Conservation (phyloP, 2,329 filamentous ascomycete species). For the Bipolaris oryzae region DNA sequence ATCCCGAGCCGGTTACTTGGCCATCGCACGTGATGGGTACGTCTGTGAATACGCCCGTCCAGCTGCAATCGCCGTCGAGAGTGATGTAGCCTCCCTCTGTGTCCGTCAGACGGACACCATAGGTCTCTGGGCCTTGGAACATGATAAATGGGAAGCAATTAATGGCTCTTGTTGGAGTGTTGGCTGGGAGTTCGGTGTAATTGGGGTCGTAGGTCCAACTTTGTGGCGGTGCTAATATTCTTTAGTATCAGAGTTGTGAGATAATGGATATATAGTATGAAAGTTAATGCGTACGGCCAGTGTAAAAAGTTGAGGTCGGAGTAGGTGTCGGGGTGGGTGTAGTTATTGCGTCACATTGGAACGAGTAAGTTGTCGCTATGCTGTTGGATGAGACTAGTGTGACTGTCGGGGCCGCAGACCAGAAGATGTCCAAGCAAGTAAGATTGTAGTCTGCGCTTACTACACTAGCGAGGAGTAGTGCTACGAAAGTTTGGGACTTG, state of each 20-base stretch:
- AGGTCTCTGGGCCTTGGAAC: constrained; percentile 14
- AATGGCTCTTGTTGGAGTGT: background rate
- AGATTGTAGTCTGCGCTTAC: constrained; percentile 8
- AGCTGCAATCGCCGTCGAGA: constrained; percentile 8
- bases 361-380: constrained; percentile 13
- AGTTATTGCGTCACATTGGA: constrained; percentile 2
- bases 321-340: constrained; percentile 27
- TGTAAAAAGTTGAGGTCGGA: background rate
- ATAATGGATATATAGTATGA: too few relatives aligned
- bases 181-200: constrained; percentile 37
- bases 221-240: too few relatives aligned
- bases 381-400: constrained; percentile 4
- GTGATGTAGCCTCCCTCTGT: background rate
- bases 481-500: background rate
- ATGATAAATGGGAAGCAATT: constrained; percentile 7
- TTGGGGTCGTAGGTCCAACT: too few relatives aligned
- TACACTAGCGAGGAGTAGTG: background rate
- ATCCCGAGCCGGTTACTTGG: background rate
- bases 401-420: background rate
- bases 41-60: constrained; percentile 10
- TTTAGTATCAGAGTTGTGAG: background rate
- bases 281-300: background rate
- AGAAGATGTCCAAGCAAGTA: constrained; percentile 5
- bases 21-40: constrained; percentile 12
- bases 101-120: background rate